Conservation (phyloP, 2,329 filamentous ascomycete genomes). For the Pseudovirgaria hyperparasitica region DNA sequence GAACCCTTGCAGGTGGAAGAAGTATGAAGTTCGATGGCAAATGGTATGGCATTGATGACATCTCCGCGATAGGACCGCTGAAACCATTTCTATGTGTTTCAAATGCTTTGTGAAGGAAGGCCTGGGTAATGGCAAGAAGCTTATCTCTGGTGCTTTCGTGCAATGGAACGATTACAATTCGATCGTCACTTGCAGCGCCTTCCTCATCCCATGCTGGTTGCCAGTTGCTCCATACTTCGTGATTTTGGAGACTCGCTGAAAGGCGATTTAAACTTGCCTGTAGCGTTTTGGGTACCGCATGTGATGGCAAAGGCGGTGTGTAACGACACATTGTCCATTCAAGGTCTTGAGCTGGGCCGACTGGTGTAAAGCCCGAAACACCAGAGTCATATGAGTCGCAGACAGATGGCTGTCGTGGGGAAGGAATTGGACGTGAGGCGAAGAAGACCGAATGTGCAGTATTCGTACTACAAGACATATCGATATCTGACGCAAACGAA, state of each 20-base stretch:
- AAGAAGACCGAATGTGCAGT: too few species aligned
- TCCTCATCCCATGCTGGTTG: conserved; percentile 35
- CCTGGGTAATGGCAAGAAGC: conserved; percentile 59
- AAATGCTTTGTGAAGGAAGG: conserved; percentile 56
- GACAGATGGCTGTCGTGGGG: conserved; percentile 27
- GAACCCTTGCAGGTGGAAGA: conserved; percentile 50
- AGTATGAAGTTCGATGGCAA: conserved; percentile 51
- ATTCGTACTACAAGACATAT: too few species aligned
- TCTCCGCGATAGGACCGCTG: conserved; percentile 23
- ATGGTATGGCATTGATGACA: too few species aligned
- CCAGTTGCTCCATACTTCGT: conserved; percentile 40
- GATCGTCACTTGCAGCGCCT: conserved; percentile 33
- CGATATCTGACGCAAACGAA: conserved; percentile 33
- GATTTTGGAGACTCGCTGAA: conserved; percentile 37
- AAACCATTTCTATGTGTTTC: conserved; percentile 49
- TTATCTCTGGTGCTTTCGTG: conserved; percentile 50
- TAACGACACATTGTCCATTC: conserved; percentile 41
- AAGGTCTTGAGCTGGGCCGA: conserved; percentile 37
- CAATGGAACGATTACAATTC: conserved; percentile 34
- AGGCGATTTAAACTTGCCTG: conserved; percentile 37
- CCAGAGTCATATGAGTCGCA: conserved; percentile 21
- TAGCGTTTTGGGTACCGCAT: conserved; percentile 37
- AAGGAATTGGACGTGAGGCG: conserved; percentile 30
- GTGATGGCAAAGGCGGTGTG: conserved; percentile 34
- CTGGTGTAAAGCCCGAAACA: conserved; percentile 32